A percentile compares a stretch with the other conserved stretches of the same genome.
Evolutionary conservation across 2,329 filamentous ascomycete species (phyloP).

Genomic region (Neurospora sp.): DNA sequence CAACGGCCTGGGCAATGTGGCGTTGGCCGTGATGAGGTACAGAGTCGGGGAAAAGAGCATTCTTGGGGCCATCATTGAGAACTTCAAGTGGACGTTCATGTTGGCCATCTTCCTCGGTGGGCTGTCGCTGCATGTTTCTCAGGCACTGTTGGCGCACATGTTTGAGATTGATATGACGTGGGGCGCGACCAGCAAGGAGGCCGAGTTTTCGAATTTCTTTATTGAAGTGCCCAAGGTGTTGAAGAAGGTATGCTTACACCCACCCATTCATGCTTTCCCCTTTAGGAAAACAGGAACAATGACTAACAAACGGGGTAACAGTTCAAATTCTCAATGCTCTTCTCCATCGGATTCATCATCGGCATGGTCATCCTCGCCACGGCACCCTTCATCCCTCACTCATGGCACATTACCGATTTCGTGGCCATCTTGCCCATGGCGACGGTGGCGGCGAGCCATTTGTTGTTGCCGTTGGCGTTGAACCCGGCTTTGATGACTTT

Average conservation of each 20-base stretch:
- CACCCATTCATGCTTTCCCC: too few relatives aligned
- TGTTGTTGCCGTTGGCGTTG: constrained; percentile 60
- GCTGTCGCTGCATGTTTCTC: constrained; percentile 68
- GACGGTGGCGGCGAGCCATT: constrained; percentile 57
- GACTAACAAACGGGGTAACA: constrained; percentile 13
- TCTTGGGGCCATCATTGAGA: constrained; percentile 46
- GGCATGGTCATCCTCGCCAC: constrained; percentile 56
- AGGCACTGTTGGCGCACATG: constrained; percentile 73
- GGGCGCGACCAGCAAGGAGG: constrained; percentile 78
- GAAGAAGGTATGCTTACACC: constrained; percentile 50
- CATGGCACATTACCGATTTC: constrained; percentile 59
- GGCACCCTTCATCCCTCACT: constrained; percentile 52
- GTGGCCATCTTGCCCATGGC: constrained; percentile 70
- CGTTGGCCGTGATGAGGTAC: constrained; percentile 64
- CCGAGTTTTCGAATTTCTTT: constrained; percentile 73
- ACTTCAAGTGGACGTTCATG: constrained; percentile 65
- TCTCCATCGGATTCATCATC: constrained; percentile 46
- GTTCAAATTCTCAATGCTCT: constrained; percentile 65
- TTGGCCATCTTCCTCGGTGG: constrained; percentile 76
- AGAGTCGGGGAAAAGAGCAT: constrained; percentile 55
- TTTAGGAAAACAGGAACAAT: too few relatives aligned
- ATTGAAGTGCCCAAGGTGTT: constrained; percentile 72
- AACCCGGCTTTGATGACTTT: constrained; percentile 77
- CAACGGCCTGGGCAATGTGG: constrained; percentile 62
- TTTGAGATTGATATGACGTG: constrained; percentile 79